phyloP scores from a whole-genome alignment of 192 early-diverging fungal species.

The Chytriomyces sp. region DNA sequence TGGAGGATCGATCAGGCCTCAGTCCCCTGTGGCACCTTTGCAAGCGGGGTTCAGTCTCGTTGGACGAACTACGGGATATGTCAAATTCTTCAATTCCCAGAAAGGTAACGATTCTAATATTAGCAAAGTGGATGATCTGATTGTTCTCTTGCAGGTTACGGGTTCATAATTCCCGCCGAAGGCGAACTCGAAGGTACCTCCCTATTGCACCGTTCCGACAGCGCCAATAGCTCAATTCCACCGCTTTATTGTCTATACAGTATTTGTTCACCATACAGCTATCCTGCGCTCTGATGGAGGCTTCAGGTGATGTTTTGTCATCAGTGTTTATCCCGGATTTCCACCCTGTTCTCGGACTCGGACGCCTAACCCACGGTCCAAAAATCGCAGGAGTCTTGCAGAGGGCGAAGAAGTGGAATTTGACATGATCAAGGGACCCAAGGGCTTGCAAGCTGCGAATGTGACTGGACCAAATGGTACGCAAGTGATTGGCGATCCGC shows the following conservation, averaged over 20 bases:
- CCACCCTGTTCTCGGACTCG: too few relatives aligned
- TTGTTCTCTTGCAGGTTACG: conserved; percentile 58
- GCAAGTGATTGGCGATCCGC: conserved; percentile 78
- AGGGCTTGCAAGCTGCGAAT: conserved; percentile 81
- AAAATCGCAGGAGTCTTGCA: conserved; percentile 37
- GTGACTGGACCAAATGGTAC: conserved; percentile 75
- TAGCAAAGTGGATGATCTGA: background rate
- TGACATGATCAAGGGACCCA: conserved; percentile 64
- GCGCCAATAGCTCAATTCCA: background rate
- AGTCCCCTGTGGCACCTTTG: background rate
- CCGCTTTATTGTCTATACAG: conserved; percentile 15
- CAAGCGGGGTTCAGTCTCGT: too few relatives aligned
- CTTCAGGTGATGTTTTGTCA: conserved; percentile 28
- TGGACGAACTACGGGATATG: conserved; percentile 53
- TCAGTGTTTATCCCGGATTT: background rate
- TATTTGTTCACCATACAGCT: conserved; percentile 49
- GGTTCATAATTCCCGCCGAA: conserved; percentile 80
- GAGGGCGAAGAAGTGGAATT: conserved; percentile 50
- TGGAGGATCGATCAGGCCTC: too few relatives aligned
- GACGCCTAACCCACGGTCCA: too few relatives aligned
- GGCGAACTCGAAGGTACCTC: conserved; percentile 75
- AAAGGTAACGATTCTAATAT: conserved; percentile 54
- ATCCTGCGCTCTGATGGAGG: conserved; percentile 39
- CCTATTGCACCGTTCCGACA: background rate
- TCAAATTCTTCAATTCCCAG: conserved; percentile 86